Evolutionary conservation across 2,329 filamentous ascomycete genomes (phyloP).

Genomic region (Mycosphaerella sp.): DNA sequence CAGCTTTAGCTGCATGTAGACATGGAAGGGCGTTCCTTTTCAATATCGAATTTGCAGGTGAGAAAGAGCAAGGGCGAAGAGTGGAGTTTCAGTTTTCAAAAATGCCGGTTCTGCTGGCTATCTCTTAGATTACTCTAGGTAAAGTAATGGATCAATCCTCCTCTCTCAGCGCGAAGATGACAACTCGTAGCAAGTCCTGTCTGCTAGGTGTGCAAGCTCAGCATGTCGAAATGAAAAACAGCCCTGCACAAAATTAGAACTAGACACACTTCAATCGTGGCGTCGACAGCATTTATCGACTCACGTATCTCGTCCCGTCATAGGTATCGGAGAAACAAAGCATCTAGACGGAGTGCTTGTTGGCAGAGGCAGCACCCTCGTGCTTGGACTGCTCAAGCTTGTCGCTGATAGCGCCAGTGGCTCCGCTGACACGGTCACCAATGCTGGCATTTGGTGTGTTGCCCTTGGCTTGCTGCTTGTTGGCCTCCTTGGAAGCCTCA

Average conservation of each 20-base stretch:
- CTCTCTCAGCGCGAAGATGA: neutral
- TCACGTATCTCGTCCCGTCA: conserved; percentile 6
- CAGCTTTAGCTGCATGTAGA: too few relatives aligned
- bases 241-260: too few relatives aligned
- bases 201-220: neutral
- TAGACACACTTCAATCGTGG: too few relatives aligned
- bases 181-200: neutral
- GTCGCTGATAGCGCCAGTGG: conserved; percentile 47
- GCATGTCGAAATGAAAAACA: neutral
- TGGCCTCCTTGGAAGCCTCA: conserved; percentile 59
- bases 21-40: too few relatives aligned
- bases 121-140: neutral
- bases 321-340: neutral
- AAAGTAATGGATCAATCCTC: neutral
- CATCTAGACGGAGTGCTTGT: conserved; percentile 40
- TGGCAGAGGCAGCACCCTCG: conserved; percentile 44
- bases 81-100: neutral
- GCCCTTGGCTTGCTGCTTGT: conserved; percentile 55
- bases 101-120: neutral
- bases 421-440: conserved; percentile 50
- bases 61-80: neutral
- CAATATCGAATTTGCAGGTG: neutral
- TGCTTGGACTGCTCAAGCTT: conserved; percentile 51
- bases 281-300: neutral
- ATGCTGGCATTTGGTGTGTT: conserved; percentile 51